Conservation (phyloP, 176 grass and related monocot genomes). For the Tillandsia fasciculata region DNA sequence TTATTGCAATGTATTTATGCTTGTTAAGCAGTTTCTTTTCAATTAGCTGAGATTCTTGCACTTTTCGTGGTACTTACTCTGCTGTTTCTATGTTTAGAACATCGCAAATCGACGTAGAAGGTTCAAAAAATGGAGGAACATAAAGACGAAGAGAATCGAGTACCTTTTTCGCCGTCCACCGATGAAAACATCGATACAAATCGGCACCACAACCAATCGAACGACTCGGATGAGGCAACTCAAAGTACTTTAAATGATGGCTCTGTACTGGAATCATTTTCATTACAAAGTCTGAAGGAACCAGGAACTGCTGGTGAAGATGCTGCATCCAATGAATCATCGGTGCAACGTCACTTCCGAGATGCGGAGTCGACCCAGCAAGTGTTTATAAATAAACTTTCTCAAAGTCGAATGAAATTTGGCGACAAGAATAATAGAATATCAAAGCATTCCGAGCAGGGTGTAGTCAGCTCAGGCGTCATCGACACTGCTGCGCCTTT, state of each 20-base stretch:
- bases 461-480: slow-evolving; percentile 29
- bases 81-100: too few relatives aligned
- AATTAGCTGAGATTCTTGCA: too few relatives aligned
- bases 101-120: background rate
- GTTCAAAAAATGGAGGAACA: background rate
- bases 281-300: background rate
- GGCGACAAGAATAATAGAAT: slow-evolving; percentile 20
- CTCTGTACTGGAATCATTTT: background rate
- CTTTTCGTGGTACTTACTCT: too few relatives aligned
- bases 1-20: too few relatives aligned
- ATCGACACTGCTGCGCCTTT: slow-evolving; percentile 67
- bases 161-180: background rate
- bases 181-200: background rate
- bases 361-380: background rate
- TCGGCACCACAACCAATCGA: background rate
- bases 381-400: slow-evolving; percentile 6
- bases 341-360: background rate
- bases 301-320: background rate
- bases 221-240: background rate
- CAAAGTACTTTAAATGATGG: background rate
- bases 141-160: background rate
- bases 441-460: slow-evolving; percentile 33
- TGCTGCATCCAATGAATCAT: background rate
- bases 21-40: too few relatives aligned
- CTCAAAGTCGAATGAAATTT: slow-evolving; percentile 25